Conservation (phyloP, 106 monocot species). For the Dendrobium catenatum region DNA sequence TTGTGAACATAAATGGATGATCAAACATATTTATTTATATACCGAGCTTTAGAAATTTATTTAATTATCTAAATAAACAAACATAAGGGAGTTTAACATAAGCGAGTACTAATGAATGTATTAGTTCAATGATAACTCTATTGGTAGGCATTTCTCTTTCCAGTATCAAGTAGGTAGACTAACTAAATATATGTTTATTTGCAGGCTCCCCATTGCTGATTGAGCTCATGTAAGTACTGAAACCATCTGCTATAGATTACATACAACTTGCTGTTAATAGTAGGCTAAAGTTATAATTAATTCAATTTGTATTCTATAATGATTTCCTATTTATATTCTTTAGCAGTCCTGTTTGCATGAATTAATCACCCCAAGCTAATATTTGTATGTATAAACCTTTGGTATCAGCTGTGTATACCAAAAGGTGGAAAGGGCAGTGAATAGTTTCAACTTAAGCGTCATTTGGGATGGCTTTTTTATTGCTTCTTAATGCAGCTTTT, state of each 20-base stretch:
- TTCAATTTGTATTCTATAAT: no score
- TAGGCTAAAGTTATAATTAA: no score
- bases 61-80: no score
- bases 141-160: not conserved
- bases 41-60: no score
- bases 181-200: conserved; percentile 3
- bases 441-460: not conserved
- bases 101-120: not conserved
- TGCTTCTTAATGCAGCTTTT: no score
- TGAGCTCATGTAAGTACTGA: conserved; percentile 27
- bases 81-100: no score
- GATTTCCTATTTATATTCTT: not conserved
- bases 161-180: conserved; percentile 1
- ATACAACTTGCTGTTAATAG: not conserved
- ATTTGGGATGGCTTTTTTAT: no score
- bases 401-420: not conserved
- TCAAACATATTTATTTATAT: no score
- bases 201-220: conserved; percentile 17
- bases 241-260: not conserved
- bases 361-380: not conserved
- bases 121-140: no score
- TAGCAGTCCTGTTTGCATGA: not conserved
- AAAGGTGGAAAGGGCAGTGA: not conserved
- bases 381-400: no score
- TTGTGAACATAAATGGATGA: no score